Evolutionary conservation across 306 rosid species (phyloP).

Genomic region (Cucurbita ficifolia): DNA sequence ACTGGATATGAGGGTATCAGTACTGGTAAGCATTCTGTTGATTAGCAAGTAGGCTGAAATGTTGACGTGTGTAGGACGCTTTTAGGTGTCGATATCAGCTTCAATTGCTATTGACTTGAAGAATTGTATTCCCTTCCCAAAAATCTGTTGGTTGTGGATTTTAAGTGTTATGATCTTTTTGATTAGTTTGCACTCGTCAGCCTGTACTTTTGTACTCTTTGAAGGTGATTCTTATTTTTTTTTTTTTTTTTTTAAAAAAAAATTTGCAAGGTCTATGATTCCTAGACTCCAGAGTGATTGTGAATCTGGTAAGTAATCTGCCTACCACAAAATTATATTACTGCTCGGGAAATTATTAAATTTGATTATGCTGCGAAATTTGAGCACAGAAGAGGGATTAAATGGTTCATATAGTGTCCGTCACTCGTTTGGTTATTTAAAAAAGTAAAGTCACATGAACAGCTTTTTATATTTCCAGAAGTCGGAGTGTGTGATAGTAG

Average conservation of each 20-base stretch:
- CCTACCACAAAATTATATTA: background rate
- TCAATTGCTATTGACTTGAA: background rate
- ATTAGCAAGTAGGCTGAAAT: background rate
- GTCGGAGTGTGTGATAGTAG: background rate
- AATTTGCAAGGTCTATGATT: background rate
- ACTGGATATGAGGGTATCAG: slow-evolving; percentile 58
- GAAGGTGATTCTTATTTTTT: background rate
- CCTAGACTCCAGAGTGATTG: background rate
- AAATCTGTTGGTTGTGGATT: background rate
- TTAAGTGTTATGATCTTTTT: background rate
- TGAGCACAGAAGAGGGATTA: background rate
- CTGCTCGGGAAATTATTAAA: background rate
- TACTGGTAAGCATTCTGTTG: slow-evolving; percentile 46
- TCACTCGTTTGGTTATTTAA: too few species aligned
- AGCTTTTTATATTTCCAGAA: background rate
- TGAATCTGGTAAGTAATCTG: background rate
- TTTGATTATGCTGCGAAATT: background rate
- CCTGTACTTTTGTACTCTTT: background rate
- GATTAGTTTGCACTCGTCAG: background rate
- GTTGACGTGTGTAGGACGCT: background rate
- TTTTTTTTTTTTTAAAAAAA: too few species aligned
- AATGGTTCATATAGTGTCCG: background rate
- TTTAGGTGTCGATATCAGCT: background rate
- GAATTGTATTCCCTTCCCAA: background rate
- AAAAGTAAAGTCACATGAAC: background rate